Evolutionary conservation across 164 flowering plant genomes (phyloP), one percentile per base, ranked within the genome.

Genomic region (Taxillus chinensis): DNA sequence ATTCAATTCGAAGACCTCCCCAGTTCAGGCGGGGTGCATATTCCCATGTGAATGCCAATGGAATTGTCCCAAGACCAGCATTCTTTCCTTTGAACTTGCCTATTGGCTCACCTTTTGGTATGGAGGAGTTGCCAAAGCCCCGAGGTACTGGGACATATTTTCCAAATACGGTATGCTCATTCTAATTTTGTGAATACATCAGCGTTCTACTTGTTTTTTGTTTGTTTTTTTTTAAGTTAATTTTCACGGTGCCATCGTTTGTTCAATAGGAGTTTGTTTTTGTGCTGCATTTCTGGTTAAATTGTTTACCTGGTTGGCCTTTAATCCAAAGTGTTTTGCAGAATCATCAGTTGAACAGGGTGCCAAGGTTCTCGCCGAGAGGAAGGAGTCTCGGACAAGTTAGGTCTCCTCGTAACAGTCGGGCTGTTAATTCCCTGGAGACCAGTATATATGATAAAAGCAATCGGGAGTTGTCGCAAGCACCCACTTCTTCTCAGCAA

Each of bases 121-220:
- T 67, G 65, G 86, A 83, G 65, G 93, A 88, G 49, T 63, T 72
- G 62, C 73, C 84, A 58, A 89, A 81, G 75, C 82, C 79, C 2
- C 82, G 89, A 17, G 96, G 93, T 60, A 84, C 82, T 0, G 98
- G 96, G 60, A 84, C 90, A 16, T 92, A 89, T 67, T 77, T 92
- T 49, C 96, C 98, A 13, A 82, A 76, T 60, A 71, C 61, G 98
- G 96, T 92, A 83, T 65, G 15, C 55, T 68, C 56, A 39, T 58
- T 54, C 52, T 53, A 17, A 51, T 49, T 59, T 60, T 60, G 39
- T 50, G 60, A 41, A 55, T 55, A 9, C 27, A 13, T 39, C 45
- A 16, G 59, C 27, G 8, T 13, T 41, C 54, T 5, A 14, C 37
- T 41, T 41, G 16, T 45, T 3, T 48, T 49, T 42, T 15, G 42